Conservation (phyloP, 2,329 filamentous ascomycete species). For the Esteya vermicola region DNA sequence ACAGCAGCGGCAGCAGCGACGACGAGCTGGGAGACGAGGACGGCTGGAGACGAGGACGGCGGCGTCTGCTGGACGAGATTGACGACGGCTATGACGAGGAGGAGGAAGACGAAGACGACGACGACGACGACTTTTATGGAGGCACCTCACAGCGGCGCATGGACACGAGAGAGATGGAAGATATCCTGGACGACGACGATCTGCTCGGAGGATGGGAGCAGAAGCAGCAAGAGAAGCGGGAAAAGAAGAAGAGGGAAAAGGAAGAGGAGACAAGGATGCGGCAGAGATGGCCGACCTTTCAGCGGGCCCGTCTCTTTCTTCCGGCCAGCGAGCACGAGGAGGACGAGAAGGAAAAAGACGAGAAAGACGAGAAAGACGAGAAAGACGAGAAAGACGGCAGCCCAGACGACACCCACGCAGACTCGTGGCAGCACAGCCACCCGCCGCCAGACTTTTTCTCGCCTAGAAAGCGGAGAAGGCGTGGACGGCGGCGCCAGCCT, state of each 20-base stretch:
- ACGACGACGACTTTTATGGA: background rate
- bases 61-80: background rate
- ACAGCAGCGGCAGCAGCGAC: slow-evolving; percentile 4
- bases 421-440: background rate
- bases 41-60: background rate
- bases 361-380: background rate
- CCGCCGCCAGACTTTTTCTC: slow-evolving; percentile 10
- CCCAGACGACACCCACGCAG: background rate
- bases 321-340: background rate
- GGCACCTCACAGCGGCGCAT: background rate
- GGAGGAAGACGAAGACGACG: background rate
- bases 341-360: background rate
- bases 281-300: background rate
- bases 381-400: background rate
- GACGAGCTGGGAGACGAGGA: background rate
- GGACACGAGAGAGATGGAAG: slow-evolving; percentile 4
- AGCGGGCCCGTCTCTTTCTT: slow-evolving; percentile 3
- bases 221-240: background rate
- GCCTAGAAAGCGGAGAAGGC: slow-evolving; percentile 10
- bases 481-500: no score
- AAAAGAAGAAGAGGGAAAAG: background rate
- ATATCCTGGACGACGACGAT: slow-evolving; percentile 4
- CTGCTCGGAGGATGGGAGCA: slow-evolving; percentile 2
- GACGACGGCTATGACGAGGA: slow-evolving; percentile 2
- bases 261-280: background rate